A percentile compares a stretch with the other conserved stretches of the same genome.
These are phyloP conservation scores for Aureobasidium sp. DNA, from an alignment of 2,329 filamentous ascomycete genomes.

Conservation along the genomic window DNA sequence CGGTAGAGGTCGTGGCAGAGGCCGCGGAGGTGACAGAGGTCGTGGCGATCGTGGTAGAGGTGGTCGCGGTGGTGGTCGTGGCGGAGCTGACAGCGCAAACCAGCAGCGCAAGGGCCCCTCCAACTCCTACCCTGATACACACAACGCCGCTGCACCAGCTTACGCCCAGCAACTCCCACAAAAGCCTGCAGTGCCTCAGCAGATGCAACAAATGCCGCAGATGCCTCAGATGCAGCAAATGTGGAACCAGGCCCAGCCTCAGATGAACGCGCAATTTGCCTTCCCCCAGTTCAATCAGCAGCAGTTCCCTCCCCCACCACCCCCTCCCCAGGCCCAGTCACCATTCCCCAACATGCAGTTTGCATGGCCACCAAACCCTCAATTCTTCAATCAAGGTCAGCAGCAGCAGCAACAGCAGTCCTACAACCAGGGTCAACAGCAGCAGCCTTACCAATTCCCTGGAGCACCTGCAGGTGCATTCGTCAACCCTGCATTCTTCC, in stretches of 20 bases:
- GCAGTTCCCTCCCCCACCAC: conserved; percentile 14
- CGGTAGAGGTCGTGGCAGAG: conserved; percentile 22
- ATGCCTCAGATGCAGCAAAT: conserved; percentile 10
- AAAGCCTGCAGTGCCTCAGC: conserved; percentile 15
- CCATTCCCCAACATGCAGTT: conserved; percentile 2
- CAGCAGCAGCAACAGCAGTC: conserved; percentile 9
- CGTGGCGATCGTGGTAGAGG: conserved; percentile 25
- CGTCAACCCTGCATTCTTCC: conserved; percentile 26
- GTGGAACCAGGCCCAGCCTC: conserved; percentile 1
- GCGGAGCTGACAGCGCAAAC: conserved; percentile 17
- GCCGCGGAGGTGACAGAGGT: conserved; percentile 19
- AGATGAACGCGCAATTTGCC: neutral
- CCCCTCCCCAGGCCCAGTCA: neutral
- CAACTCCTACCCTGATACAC: conserved; percentile 21
- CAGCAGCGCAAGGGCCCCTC: conserved; percentile 11
- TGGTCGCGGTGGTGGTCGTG: conserved; percentile 20
- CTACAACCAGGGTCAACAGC: neutral
- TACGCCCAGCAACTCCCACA: conserved; percentile 14
- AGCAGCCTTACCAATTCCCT: conserved; percentile 2
- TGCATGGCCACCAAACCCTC: conserved; percentile 11
- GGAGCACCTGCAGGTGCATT: conserved; percentile 20
- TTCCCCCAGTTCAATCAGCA: conserved; percentile 16
- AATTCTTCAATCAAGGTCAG: conserved; percentile 10
- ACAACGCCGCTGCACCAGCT: conserved; percentile 15
- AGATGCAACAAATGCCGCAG: conserved; percentile 8